Conservation (phyloP, 176 grass and related monocot genomes). For the Oropetium thomaeum region DNA sequence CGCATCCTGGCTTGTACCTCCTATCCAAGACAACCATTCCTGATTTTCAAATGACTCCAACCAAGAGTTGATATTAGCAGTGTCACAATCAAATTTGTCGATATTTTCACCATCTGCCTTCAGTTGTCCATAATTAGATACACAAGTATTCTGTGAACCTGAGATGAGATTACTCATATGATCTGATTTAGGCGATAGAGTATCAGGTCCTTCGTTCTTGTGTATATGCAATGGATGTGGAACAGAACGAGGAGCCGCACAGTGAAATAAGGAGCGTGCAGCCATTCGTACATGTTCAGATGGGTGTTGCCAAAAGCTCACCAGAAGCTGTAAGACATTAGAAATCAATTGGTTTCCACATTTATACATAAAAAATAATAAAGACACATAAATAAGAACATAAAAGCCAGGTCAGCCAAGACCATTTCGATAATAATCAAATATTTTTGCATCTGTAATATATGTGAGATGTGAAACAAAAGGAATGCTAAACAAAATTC, state of each 20-base stretch:
- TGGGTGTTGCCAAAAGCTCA: constrained; percentile 97
- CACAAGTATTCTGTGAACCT: constrained; percentile 17
- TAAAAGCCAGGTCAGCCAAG: background rate
- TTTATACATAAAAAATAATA: constrained; percentile 27
- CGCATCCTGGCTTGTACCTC: constrained; percentile 78
- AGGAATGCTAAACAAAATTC: background rate
- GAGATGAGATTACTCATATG: constrained; percentile 26
- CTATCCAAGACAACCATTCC: constrained; percentile 86
- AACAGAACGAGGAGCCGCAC: constrained; percentile 80
- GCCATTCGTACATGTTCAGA: constrained; percentile 96
- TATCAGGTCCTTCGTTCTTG: constrained; percentile 50
- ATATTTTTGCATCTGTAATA: background rate
- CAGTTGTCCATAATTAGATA: constrained; percentile 34
- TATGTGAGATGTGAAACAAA: background rate
- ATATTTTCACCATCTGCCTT: constrained; percentile 36
- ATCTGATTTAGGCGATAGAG: constrained; percentile 34
- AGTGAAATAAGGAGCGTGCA: constrained; percentile 96
- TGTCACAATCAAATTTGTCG: constrained; percentile 36
- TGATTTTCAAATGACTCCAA: constrained; percentile 91
- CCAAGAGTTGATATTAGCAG: constrained; percentile 63
- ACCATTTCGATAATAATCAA: constrained; percentile 5
- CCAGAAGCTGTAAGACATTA: constrained; percentile 69
- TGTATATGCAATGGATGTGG: constrained; percentile 62
- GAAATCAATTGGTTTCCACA: background rate
- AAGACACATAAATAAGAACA: background rate